These are phyloP conservation scores for Serendipita sp. DNA, from an alignment of 768 basidiomycete species.

Conservation along the genomic window DNA sequence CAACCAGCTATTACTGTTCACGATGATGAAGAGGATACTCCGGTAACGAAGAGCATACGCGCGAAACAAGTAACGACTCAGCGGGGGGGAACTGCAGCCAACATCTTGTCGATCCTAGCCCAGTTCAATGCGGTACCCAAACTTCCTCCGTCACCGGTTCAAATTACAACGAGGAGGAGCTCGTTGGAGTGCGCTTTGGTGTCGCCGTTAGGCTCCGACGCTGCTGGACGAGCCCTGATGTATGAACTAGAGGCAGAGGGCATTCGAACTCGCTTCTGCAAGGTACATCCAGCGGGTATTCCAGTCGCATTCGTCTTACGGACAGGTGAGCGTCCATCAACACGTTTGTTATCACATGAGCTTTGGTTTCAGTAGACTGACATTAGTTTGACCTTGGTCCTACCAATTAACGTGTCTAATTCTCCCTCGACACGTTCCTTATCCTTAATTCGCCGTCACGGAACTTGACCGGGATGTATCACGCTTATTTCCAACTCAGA, in stretches of 20 bases:
- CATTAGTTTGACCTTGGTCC: no score
- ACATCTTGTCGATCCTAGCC: conserved; percentile 50
- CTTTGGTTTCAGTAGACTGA: not conserved
- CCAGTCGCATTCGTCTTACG: conserved; percentile 73
- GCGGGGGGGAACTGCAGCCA: conserved; percentile 59
- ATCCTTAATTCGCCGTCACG: not conserved
- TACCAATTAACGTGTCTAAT: no score
- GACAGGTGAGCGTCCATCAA: conserved; percentile 33
- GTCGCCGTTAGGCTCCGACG: conserved; percentile 56
- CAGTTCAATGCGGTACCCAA: conserved; percentile 31
- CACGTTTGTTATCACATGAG: not conserved
- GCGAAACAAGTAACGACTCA: conserved; percentile 53
- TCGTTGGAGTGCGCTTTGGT: conserved; percentile 50
- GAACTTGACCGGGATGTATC: conserved; percentile 1
- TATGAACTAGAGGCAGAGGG: conserved; percentile 50
- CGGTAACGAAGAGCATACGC: conserved; percentile 40
- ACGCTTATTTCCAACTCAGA: conserved; percentile 21
- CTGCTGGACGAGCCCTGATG: conserved; percentile 48
- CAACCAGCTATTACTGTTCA: not conserved
- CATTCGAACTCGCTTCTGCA: conserved; percentile 56
- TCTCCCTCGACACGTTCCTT: no score
- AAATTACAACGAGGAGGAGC: not conserved
- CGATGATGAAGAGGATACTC: conserved; percentile 25
- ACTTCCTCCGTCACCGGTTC: not conserved
- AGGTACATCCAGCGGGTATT: conserved; percentile 57